These are phyloP conservation scores for Salicornia ramosissima DNA, from an alignment of 148 eudicot genomes.

Conservation along the genomic window DNA sequence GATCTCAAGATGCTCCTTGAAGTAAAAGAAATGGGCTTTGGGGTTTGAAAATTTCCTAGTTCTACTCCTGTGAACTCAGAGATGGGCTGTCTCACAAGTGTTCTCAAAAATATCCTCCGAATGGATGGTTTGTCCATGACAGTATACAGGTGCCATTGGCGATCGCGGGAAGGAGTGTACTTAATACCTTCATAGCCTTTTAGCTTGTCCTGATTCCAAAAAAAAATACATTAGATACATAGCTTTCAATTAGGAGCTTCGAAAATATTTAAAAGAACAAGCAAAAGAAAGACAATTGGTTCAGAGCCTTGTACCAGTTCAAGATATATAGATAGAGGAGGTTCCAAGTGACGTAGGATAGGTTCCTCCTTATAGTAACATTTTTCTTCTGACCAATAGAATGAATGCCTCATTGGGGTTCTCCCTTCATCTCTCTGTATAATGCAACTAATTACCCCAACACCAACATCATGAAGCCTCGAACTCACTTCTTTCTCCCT, in stretches of 20 bases:
- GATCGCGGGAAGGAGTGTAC: conserved; percentile 92
- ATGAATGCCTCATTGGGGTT: conserved; percentile 96
- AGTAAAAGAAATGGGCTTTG: conserved; percentile 57
- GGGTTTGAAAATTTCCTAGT: conserved; percentile 35
- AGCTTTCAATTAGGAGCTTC: neutral
- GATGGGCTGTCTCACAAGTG: conserved; percentile 84
- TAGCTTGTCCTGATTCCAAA: conserved; percentile 75
- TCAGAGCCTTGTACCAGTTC: conserved; percentile 58
- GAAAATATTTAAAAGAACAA: neutral
- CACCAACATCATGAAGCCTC: conserved; percentile 72
- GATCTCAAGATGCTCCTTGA: conserved; percentile 94
- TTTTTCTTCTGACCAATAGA: conserved; percentile 82
- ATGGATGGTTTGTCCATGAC: conserved; percentile 78
- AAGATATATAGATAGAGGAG: conserved; percentile 94
- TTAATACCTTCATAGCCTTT: conserved; percentile 70
- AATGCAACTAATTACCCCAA: conserved; percentile 87
- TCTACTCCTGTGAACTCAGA: conserved; percentile 65
- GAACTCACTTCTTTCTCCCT: conserved; percentile 83
- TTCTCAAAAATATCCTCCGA: conserved; percentile 89
- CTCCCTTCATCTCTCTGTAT: conserved; percentile 99
- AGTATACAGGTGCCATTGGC: conserved; percentile 95
- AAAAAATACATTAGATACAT: conserved; percentile 14
- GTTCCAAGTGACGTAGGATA: conserved; percentile 88
- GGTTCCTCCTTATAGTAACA: conserved; percentile 78
- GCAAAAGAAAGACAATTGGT: neutral